Evolutionary conservation across 345 rosid species (phyloP), one percentile per base, ranked within the genome.

Genomic region (Brassica juncea): DNA sequence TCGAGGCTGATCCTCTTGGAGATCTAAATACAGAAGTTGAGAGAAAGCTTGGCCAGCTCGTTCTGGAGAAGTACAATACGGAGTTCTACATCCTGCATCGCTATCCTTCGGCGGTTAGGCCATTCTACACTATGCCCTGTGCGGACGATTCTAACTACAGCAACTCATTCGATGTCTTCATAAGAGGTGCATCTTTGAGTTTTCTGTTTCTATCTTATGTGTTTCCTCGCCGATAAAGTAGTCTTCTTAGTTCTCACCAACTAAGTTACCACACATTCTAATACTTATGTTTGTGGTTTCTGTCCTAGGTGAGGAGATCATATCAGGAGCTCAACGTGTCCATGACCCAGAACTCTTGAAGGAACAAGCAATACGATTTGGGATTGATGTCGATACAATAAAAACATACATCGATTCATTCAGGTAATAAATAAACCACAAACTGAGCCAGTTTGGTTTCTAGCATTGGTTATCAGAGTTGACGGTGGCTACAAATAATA

Each of bases 101-200:
- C 54, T 95, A 88, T 79, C 98, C 98, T 68, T 47, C 82, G 77
- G 93, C 93, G 70, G 93, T 89, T 19, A 88, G 97, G 83, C 98
- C 97, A 55, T 95, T 95, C 85, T 93, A 95, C 84, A 95, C 98
- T 6, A 95, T 93, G 99, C 90, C 96, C 19, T 92, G 96, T 83
- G 83, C 83, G 11, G 99, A 91, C 72, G 79, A 89, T 84, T 15
- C 93, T 31, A 83, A 72, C 14, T 95, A 91, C 86, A 90, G 94
- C 35, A 93, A 93, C 82, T 95, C 98, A 30, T 93, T 95, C 80
- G 97, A 95, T 82, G 98, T 95, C 79, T 95, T 95, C 73, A 86
- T 95, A 76, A 83, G 98, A 91, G 97, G 99, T 89, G 82, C 77
- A 64, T 32, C 75, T 58, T 30, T 6, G 19, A 63, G 64, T 55